phyloP scores from a whole-genome alignment of 169 alveolate species.

The Plasmodium cynomolgi region DNA sequence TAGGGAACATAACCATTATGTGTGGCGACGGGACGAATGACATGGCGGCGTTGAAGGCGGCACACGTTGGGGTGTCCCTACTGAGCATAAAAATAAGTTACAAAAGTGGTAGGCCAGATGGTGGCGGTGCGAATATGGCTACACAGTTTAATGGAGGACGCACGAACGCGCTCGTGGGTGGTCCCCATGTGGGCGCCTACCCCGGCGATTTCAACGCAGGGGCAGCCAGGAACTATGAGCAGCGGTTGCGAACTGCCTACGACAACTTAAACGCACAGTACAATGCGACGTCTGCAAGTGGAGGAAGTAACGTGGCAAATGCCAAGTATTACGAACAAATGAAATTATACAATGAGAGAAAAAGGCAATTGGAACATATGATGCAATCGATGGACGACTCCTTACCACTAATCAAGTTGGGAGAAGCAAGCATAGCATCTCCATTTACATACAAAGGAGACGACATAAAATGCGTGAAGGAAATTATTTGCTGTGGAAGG shows the following conservation, averaged over 20 bases:
- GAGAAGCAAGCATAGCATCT: conserved; percentile 99
- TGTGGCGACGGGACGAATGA: conserved; percentile 99
- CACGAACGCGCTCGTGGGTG: background rate
- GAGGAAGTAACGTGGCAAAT: conserved; percentile 73
- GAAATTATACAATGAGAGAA: conserved; percentile 53
- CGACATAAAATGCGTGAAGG: conserved; percentile 93
- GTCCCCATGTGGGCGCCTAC: background rate
- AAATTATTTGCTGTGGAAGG: conserved; percentile 94
- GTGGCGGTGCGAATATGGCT: conserved; percentile 63
- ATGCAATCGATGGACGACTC: conserved; percentile 86
- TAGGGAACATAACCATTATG: conserved; percentile 92
- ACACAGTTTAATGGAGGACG: conserved; percentile 34
- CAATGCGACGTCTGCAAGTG: conserved; percentile 21
- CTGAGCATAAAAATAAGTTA: conserved; percentile 85
- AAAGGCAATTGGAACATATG: conserved; percentile 40
- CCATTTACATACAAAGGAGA: conserved; percentile 96
- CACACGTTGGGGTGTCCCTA: conserved; percentile 97
- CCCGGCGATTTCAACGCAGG: conserved; percentile 12
- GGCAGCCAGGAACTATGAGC: background rate
- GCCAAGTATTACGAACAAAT: conserved; percentile 54
- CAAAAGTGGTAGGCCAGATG: conserved; percentile 68
- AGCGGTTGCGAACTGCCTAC: conserved; percentile 73
- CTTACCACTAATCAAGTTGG: conserved; percentile 89
- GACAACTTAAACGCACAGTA: conserved; percentile 51
- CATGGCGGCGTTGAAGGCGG: conserved; percentile 98